Base-by-base conservation (phyloP, 2,329 filamentous ascomycete species). In the Ambrosiella xylebori region DNA sequence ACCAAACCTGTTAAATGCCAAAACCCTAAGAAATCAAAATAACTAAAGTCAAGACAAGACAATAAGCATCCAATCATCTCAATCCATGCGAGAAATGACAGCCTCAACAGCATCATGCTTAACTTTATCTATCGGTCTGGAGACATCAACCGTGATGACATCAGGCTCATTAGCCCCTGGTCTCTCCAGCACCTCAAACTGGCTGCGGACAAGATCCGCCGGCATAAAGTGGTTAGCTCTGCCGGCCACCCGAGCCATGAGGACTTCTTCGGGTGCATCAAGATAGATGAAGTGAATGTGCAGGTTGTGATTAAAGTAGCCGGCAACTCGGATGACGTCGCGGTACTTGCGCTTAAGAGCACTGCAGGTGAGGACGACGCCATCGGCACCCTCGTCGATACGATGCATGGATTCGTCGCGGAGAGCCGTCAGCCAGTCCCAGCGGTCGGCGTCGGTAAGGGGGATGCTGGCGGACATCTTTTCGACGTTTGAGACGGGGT, bases 271-370 rank as follows among this genome's bases (percentile, higher is more conserved):
- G 49, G 80, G 74, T 0, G 90, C 88, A 63, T 84, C 79, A 44
- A 98, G 82, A 71, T 91, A 98, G 64, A 98, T 83, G 68, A 98
- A 97, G 71, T 96, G 91, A 55, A 97, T 80, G 61, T 79, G 75
- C n/a, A 90, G 79, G 57, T 79, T 77, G 57, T 82, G 79, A 63
- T 82, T 76, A 69, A 85, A 85, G 72, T 90, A 89, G 13, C 82
- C 82, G 7, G 86, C 86, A 7, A 90, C 82, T 38, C 87, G 81
- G 68, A 93, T 88, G 62, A 91, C 86, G 65, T 98, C 93, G 64
- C 93, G 84, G 75, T 98, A 98, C 73, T 95, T 96, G 69, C 87
- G 86, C 77, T 97, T 97, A 57, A 98, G 78, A 1, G 91, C 93
- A 11, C 88, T 95, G 77, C 93, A 98, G 57, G 93, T 95, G 61